Evolutionary conservation across 495 filamentous ascomycete species (phyloP).

Genomic region (Aspergillus saccharolyticus): DNA sequence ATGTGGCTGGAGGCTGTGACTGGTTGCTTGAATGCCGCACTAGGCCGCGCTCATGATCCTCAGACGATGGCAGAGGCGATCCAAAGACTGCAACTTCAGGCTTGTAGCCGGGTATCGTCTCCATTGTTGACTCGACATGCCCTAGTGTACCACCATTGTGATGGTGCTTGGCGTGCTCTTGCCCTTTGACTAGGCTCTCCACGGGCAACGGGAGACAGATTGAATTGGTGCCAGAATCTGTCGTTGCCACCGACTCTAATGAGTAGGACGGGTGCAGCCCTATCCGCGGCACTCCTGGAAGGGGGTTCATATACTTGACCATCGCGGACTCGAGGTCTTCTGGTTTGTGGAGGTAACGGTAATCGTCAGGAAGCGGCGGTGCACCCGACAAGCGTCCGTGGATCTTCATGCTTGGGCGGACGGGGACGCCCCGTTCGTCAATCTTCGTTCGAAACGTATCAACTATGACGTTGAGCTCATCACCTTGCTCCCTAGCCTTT

Average conservation of each 20-base stretch:
- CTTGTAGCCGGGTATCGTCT: constrained; percentile 1
- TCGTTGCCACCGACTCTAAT: constrained; percentile 65
- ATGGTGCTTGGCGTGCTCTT: constrained; percentile 66
- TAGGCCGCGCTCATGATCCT: not conserved
- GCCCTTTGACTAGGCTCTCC: constrained; percentile 77
- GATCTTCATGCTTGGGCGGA: constrained; percentile 68
- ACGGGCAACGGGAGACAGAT: constrained; percentile 71
- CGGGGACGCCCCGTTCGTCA: constrained; percentile 52
- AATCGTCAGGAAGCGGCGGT: constrained; percentile 51
- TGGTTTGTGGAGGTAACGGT: constrained; percentile 23
- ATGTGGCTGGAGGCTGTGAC: not conserved
- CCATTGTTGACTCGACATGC: constrained; percentile 10
- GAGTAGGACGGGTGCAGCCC: constrained; percentile 59
- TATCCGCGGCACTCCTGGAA: constrained; percentile 44
- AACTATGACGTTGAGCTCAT: constrained; percentile 88
- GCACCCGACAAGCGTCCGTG: constrained; percentile 54
- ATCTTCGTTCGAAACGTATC: constrained; percentile 77
- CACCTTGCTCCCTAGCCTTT: constrained; percentile 69
- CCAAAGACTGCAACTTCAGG: not conserved
- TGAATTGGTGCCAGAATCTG: constrained; percentile 54
- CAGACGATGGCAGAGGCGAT: not conserved
- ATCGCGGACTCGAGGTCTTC: constrained; percentile 33
- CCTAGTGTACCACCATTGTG: constrained; percentile 59
- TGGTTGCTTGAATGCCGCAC: not conserved
- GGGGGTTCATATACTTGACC: constrained; percentile 34